Base-by-base conservation (phyloP, 192 early-diverging fungal species). In the Coemansia sp. region DNA sequence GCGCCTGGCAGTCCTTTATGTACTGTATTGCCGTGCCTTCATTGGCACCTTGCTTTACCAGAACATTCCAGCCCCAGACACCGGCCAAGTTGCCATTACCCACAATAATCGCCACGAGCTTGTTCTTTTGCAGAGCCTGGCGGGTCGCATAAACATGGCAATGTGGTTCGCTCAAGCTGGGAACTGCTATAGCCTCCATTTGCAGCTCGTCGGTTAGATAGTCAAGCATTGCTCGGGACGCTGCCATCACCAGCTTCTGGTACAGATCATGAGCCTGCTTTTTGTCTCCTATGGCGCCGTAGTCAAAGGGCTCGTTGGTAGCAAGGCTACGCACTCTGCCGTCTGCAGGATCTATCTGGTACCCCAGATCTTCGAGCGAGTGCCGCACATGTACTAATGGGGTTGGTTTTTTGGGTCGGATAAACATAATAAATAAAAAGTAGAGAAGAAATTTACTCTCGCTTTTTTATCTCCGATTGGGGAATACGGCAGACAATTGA, bases 401-500 rank as follows among this genome's bases (percentile, higher is more conserved):
- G 2, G 5, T 40, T 0, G 58, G 48, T 42, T 62, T 69, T 20
- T 66, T 59, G 10, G 73, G 73, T 10, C 73, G 55, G 14, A 76
- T 59, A 66, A 76, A 76, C 73, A 76, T 76, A 14, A 12, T 48
- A 40, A 7, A 5, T 11, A 16, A 51, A 38, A 56, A 36, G 34
- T 26, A 28, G 45, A 16, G 10, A 28, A 30, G 8, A 11, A 21
- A 21, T 20, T 40, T 37, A 66, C 5, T 58, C 50, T 3, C 47
- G 55, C 42, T 58, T 58, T 16, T 66, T 58, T 15, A 47, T 53
- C 45, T 55, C 43, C 6, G 68, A 64, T 36, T 39, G 23, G 20
- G 56, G 56, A 36, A 47, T 57, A 26, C 80, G 69, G 30, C 81
- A 69, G 30, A 47, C 51, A 26, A 85, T 85, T 1, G 71, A 68